These are phyloP conservation scores for Phytopythium delawarense DNA, from an alignment of 352 stramenopile species.

Conservation along the genomic window DNA sequence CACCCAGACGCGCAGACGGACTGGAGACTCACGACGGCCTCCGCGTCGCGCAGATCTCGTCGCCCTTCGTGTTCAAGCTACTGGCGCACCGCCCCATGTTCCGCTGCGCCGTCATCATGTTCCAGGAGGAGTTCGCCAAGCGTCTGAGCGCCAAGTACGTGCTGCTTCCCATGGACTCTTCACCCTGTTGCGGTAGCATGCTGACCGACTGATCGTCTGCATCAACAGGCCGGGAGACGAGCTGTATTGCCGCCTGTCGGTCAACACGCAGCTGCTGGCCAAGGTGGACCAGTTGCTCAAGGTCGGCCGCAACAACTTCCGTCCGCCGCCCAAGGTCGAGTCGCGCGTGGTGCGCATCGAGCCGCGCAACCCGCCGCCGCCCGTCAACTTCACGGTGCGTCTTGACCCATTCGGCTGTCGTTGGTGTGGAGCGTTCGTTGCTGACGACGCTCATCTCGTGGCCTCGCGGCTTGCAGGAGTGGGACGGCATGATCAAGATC, in stretches of 20 bases:
- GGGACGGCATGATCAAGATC: conserved; percentile 99
- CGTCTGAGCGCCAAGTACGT: conserved; percentile 93
- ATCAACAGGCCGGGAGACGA: conserved; percentile 89
- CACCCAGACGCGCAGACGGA: not conserved
- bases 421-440: not conserved
- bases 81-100: conserved; percentile 97
- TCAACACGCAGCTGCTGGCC: conserved; percentile 98
- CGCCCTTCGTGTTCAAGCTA: conserved; percentile 98
- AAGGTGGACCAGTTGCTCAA: conserved; percentile 99
- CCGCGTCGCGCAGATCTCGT: conserved; percentile 87
- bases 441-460: not conserved
- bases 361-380: conserved; percentile 96
- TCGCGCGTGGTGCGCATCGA: conserved; percentile 97
- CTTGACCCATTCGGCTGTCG: conserved; percentile 2
- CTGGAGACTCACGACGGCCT: not conserved
- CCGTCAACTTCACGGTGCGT: conserved; percentile 95
- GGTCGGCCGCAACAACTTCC: conserved; percentile 99
- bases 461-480: conserved; percentile 75
- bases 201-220: not conserved
- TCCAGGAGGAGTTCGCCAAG: conserved; percentile 99
- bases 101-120: conserved; percentile 99
- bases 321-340: conserved; percentile 96
- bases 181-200: not conserved
- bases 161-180: not conserved
- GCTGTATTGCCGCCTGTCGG: conserved; percentile 97